phyloP scores from a whole-genome alignment of 192 early-diverging fungal genomes.

The Thamnidium elegans region DNA sequence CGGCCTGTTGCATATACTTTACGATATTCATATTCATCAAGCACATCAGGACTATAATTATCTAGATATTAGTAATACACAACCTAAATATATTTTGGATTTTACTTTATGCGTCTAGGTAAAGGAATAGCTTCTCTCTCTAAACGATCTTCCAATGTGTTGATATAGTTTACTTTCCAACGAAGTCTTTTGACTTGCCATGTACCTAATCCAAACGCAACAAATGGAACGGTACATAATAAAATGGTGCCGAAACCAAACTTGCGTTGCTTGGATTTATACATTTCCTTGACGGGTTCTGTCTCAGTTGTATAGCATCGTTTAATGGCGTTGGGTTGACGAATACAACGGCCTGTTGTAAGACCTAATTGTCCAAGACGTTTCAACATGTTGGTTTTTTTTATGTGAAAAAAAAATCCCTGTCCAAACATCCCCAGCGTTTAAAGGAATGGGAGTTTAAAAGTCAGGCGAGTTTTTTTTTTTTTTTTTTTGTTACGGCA shows the following conservation, averaged over 20 bases:
- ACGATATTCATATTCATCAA: conserved; percentile 71
- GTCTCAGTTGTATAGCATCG: not conserved
- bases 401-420: no score
- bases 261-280: conserved; percentile 16
- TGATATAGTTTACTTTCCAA: conserved; percentile 86
- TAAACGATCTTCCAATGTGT: conserved; percentile 62
- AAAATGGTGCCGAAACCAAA: conserved; percentile 34
- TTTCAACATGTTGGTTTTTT: not conserved
- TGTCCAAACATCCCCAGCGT: no score
- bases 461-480: no score
- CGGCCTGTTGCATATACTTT: conserved; percentile 68
- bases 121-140: conserved; percentile 61
- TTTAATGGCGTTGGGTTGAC: not conserved
- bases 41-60: conserved; percentile 29
- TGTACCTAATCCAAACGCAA: conserved; percentile 71
- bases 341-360: not conserved
- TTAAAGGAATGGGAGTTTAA: no score
- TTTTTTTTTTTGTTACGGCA: no score
- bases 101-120: conserved; percentile 61
- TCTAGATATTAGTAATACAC: not conserved
- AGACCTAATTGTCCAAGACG: not conserved
- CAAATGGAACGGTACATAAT: conserved; percentile 48
- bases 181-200: conserved; percentile 88
- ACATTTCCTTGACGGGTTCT: conserved; percentile 6
- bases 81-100: not conserved